phyloP scores from a whole-genome alignment of 345 rosid species.

The Populus pruinosa region DNA sequence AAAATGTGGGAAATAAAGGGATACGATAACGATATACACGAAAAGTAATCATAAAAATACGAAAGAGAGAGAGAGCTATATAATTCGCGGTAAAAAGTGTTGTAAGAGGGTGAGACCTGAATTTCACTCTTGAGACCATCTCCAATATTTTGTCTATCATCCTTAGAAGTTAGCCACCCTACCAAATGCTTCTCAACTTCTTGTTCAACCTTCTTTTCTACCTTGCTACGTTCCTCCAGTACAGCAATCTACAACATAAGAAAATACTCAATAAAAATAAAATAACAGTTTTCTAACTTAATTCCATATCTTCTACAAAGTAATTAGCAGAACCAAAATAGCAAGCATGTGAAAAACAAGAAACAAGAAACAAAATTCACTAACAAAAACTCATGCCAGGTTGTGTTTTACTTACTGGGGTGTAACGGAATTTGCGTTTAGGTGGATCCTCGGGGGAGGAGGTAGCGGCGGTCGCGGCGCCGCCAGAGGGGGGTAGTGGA shows the following conservation, averaged over 20 bases:
- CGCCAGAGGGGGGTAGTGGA: slow-evolving; percentile 49
- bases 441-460: slow-evolving; percentile 55
- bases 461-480: slow-evolving; percentile 27
- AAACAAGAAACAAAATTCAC: neutral
- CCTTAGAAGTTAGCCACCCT: slow-evolving; percentile 26
- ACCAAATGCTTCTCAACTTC: slow-evolving; percentile 36
- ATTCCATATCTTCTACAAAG: neutral
- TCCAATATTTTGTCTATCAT: slow-evolving; percentile 32
- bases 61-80: no score
- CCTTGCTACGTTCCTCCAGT: slow-evolving; percentile 56
- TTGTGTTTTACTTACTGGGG: slow-evolving; percentile 58
- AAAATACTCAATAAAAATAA: neutral
- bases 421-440: slow-evolving; percentile 71
- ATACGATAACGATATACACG: no score
- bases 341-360: neutral
- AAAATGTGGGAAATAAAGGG: no score
- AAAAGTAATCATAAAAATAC: no score
- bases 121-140: slow-evolving; percentile 27
- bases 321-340: neutral
- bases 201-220: slow-evolving; percentile 39
- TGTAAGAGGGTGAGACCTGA: slow-evolving; percentile 28
- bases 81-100: neutral
- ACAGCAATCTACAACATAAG: slow-evolving; percentile 53
- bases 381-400: neutral
- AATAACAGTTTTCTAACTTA: neutral